Evolutionary conservation across 2,329 filamentous ascomycete species (phyloP), one percentile per base, ranked within the genome.

Genomic region (Botryotinia calthae): DNA sequence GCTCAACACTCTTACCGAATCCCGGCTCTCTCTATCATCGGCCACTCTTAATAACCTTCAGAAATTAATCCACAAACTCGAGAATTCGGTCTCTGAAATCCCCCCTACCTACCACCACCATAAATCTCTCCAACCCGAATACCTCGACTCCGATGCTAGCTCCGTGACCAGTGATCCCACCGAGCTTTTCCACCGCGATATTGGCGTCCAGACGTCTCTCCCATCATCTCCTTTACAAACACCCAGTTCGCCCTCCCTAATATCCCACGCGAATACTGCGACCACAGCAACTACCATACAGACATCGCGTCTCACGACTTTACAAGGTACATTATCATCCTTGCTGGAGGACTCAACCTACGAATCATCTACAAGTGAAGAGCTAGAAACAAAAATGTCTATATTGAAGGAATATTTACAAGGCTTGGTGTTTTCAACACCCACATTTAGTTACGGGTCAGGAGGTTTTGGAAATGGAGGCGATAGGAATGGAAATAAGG

Each of bases 161-260:
- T 67, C 62, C 4, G 34, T 46, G 31, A 72, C 42, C 28, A 68
- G 70, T 56, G 89, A 91, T 77, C 93, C 93, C 1, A 90, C 91
- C 1, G 93, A 95, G 81, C 87, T 95, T 75, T 96, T 93, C 82
- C 92, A 95, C 81, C 89, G 92, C 63, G 93, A 96, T 79, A 87
- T 93, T 74, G 92, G 92, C 75, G 92, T 93, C 1, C 93, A 96
- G 81, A 96, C 93, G 0, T 90, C 89, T 0, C 85, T 85, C 1
- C 83, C 83, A 0, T 77, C 81, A 37, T 34, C 75, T 14, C 58
- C 68, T 34, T 18, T 56, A 20, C 54, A 54, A 65, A 54, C 72
- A 34, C 78, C 79, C 63, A 77, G 80, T 69, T 63, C 77, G 44
- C 58, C 58, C 28, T 72, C 16, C 82, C 51, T 56, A 22, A 68